phyloP scores from a whole-genome alignment of 1,284 basidiomycete genomes.

The Tylopilus sp. region DNA sequence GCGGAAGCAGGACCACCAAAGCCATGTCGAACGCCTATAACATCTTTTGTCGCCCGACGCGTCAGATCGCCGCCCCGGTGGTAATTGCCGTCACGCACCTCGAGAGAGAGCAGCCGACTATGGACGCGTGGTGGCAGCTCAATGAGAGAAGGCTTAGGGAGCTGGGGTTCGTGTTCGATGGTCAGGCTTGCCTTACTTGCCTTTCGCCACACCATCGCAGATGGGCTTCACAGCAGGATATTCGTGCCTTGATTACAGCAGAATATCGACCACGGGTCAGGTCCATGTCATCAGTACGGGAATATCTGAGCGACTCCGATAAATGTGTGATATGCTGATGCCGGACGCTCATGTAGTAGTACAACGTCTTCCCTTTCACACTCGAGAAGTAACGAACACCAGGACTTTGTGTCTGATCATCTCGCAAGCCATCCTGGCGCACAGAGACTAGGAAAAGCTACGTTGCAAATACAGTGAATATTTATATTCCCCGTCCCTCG shows the following conservation, averaged over 20 bases:
- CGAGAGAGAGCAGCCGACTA: constrained; percentile 23
- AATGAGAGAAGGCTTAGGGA: constrained; percentile 19
- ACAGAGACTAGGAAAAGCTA: too few species aligned
- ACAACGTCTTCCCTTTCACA: neutral
- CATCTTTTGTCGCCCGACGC: constrained; percentile 16
- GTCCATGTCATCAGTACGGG: neutral
- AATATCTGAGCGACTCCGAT: constrained; percentile 8
- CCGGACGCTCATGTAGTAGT: neutral
- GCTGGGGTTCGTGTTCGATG: constrained; percentile 24
- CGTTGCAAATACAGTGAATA: constrained; percentile 1
- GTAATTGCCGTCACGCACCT: constrained; percentile 29
- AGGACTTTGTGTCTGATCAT: neutral
- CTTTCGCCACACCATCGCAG: constrained; percentile 17
- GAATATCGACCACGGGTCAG: constrained; percentile 1
- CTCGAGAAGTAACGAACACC: too few species aligned
- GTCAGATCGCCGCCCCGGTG: constrained; percentile 22
- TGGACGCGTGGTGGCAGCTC: constrained; percentile 33
- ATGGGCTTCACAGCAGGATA: constrained; percentile 15
- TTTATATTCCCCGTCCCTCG: constrained; percentile 2
- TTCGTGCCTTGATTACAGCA: constrained; percentile 13
- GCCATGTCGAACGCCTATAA: constrained; percentile 17
- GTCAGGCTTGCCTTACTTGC: constrained; percentile 26
- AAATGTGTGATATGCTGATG: constrained; percentile 21
- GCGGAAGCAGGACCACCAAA: constrained; percentile 12
- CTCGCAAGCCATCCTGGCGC: neutral